phyloP scores from a whole-genome alignment of 225 moss, liverwort and hornwort species.

The Climacium dendroides region DNA sequence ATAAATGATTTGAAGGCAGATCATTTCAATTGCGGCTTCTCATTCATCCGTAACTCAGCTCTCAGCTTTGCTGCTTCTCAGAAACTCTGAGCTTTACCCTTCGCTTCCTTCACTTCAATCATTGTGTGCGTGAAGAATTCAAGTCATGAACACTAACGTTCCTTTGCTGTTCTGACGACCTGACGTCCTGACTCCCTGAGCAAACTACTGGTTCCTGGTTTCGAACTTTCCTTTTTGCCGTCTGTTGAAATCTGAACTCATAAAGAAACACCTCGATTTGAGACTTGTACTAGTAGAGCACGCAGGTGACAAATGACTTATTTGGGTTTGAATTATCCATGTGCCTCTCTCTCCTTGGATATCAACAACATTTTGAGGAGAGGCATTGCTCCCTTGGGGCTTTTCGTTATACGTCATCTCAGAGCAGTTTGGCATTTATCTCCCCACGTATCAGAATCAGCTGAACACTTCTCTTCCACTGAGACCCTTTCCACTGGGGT shows the following conservation, averaged over 20 bases:
- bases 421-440: conserved; percentile 22
- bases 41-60: conserved; percentile 10
- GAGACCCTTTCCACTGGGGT: neutral
- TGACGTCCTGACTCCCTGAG: conserved; percentile 3
- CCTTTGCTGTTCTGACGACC: conserved; percentile 7
- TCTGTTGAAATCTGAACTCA: conserved; percentile 19
- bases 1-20: conserved; percentile 32
- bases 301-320: conserved; percentile 16
- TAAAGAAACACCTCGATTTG: conserved; percentile 16
- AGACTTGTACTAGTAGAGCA: conserved; percentile 18
- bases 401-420: conserved; percentile 22
- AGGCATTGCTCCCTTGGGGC: conserved; percentile 1
- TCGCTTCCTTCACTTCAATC: conserved; percentile 24
- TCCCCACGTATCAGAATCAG: neutral
- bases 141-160: conserved; percentile 40
- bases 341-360: conserved; percentile 13
- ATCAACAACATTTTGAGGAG: conserved; percentile 13
- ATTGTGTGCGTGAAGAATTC: conserved; percentile 25
- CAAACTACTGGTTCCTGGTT: conserved; percentile 14
- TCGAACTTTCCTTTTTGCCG: neutral
- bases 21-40: conserved; percentile 17
- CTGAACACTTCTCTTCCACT: neutral
- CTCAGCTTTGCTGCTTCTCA: conserved; percentile 26
- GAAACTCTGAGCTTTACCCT: conserved; percentile 16
- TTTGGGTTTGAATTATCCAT: conserved; percentile 18